Conservation (phyloP, 2,329 filamentous ascomycete genomes). For the Chalara sp. region DNA sequence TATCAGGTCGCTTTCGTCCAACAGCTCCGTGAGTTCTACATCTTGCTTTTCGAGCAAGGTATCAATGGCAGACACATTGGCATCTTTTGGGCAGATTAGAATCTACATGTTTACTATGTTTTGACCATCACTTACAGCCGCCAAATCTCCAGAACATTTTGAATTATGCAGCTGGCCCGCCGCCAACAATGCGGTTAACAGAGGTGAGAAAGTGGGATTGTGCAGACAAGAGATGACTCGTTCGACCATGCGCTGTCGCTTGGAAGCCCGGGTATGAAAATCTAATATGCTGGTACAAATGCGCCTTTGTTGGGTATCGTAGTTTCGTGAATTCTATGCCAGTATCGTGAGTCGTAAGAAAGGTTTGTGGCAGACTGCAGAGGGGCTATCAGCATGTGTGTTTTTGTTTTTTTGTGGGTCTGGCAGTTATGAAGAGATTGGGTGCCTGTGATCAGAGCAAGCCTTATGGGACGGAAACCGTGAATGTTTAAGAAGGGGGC, state of each 20-base stretch:
- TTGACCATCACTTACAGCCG: conserved; percentile 44
- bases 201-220: conserved; percentile 14
- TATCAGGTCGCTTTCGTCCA: conserved; percentile 93
- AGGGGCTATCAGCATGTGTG: conserved; percentile 7
- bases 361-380: conserved; percentile 9
- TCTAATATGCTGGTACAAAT: neutral
- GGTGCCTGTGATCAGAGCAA: neutral
- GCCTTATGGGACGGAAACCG: too few relatives aligned
- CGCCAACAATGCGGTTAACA: conserved; percentile 16
- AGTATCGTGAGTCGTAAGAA: conserved; percentile 17
- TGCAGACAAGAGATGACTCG: conserved; percentile 13
- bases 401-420: conserved; percentile 4
- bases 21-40: conserved; percentile 88
- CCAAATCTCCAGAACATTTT: conserved; percentile 99
- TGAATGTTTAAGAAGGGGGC: too few relatives aligned
- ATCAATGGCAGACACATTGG: conserved; percentile 94
- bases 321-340: conserved; percentile 12
- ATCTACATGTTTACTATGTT: neutral
- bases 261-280: neutral
- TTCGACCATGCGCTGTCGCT: neutral
- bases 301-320: neutral
- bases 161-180: conserved; percentile 30
- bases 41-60: conserved; percentile 92
- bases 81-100: conserved; percentile 40
- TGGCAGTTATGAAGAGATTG: neutral